Conservation (phyloP, 441 rosid species). For the Adansonia madagascariensis region DNA sequence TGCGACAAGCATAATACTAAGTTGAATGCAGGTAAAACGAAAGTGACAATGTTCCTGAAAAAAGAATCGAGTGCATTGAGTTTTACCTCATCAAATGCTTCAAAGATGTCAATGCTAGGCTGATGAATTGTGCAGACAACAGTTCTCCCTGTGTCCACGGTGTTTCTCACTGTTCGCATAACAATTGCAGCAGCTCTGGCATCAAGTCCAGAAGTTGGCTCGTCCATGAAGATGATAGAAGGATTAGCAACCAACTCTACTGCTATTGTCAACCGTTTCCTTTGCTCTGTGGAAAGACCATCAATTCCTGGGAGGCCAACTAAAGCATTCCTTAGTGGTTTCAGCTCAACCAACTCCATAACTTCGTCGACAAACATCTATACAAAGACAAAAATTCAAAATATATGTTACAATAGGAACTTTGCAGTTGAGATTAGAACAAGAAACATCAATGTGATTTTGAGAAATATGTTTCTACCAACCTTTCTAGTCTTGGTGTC, state of each 20-base stretch:
- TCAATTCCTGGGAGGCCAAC: constrained; percentile 87
- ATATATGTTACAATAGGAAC: constrained; percentile 9
- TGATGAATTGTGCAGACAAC: constrained; percentile 96
- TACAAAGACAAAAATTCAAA: background rate
- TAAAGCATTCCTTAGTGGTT: constrained; percentile 58
- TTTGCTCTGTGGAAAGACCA: constrained; percentile 83
- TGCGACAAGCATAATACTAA: constrained; percentile 35
- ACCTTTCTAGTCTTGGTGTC: constrained; percentile 60
- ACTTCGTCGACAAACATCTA: constrained; percentile 89
- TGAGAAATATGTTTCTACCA: background rate
- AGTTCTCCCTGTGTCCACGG: constrained; percentile 87
- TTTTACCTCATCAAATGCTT: constrained; percentile 85
- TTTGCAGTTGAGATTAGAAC: background rate
- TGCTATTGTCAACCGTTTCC: constrained; percentile 86
- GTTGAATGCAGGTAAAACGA: constrained; percentile 2
- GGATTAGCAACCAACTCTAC: constrained; percentile 93
- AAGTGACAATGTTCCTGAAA: background rate
- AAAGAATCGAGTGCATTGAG: constrained; percentile 1
- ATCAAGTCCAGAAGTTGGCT: constrained; percentile 92
- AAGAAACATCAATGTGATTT: background rate
- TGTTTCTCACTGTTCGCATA: constrained; percentile 84
- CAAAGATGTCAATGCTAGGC: constrained; percentile 92
- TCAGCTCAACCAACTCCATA: constrained; percentile 80
- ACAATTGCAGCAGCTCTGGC: constrained; percentile 94
- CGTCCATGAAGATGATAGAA: constrained; percentile 91